phyloP scores from a whole-genome alignment of 306 rosid species.

The Sindora glabra region DNA sequence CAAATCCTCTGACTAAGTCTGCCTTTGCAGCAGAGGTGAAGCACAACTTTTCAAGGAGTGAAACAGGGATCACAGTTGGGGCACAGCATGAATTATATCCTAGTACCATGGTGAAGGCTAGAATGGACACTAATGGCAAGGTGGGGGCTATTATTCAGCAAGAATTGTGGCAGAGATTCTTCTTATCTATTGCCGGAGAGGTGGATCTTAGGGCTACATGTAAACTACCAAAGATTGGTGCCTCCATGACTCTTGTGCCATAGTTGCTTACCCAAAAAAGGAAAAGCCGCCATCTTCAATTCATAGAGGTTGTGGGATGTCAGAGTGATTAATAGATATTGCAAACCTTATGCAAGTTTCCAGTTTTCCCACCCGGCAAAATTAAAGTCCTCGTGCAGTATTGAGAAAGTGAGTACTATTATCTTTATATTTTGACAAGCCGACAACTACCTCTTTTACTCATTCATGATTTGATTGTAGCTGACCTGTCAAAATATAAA shows the following conservation, averaged over 20 bases:
- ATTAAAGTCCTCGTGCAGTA: too few species aligned
- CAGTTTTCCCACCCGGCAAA: neutral
- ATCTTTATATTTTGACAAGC: too few species aligned
- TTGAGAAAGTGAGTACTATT: too few species aligned
- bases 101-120: conserved; percentile 36
- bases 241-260: conserved; percentile 46
- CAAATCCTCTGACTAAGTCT: conserved; percentile 41
- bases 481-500: conserved; percentile 14
- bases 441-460: too few species aligned
- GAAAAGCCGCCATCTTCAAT: neutral
- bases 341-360: conserved; percentile 7
- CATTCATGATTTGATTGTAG: too few species aligned
- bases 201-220: conserved; percentile 27
- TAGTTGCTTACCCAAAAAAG: conserved; percentile 13
- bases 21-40: conserved; percentile 64
- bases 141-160: conserved; percentile 50
- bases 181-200: conserved; percentile 50
- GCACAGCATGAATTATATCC: conserved; percentile 52
- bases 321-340: neutral
- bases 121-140: conserved; percentile 41
- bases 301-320: neutral
- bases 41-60: conserved; percentile 33
- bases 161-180: conserved; percentile 38
- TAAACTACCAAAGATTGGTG: conserved; percentile 38
- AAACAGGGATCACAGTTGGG: conserved; percentile 40